phyloP scores from a whole-genome alignment of 306 rosid species.

The Geum urbanum region DNA sequence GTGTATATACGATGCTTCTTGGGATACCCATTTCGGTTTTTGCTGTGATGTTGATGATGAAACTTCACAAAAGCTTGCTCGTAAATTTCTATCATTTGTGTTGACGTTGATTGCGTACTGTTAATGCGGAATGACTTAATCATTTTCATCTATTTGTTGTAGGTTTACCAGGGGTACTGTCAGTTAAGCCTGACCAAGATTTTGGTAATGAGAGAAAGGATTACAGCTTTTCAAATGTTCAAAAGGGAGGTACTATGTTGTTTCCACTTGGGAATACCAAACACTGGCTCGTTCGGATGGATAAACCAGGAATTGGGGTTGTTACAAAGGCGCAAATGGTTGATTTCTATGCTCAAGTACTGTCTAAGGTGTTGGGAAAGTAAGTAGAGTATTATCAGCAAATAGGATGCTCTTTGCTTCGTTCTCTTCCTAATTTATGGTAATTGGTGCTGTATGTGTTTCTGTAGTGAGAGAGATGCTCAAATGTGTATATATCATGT shows the following conservation, averaged over 20 bases:
- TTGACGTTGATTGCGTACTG: not conserved
- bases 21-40: conserved; percentile 55
- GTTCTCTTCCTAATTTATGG: conserved; percentile 13
- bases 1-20: conserved; percentile 77
- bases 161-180: conserved; percentile 64
- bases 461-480: conserved; percentile 73
- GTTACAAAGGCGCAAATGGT: conserved; percentile 92
- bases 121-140: too few relatives aligned
- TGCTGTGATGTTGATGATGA: conserved; percentile 75
- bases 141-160: conserved; percentile 13
- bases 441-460: conserved; percentile 18
- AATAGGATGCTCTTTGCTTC: not conserved
- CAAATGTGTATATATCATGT: conserved; percentile 89
- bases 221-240: conserved; percentile 39
- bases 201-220: conserved; percentile 44
- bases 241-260: conserved; percentile 34
- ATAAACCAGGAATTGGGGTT: conserved; percentile 66
- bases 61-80: conserved; percentile 49
- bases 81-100: conserved; percentile 30
- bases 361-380: conserved; percentile 78
- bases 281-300: conserved; percentile 80
- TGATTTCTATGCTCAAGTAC: conserved; percentile 68
- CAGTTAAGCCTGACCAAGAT: conserved; percentile 57
- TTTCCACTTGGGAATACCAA: conserved; percentile 64
- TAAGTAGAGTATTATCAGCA: conserved; percentile 30